Evolutionary conservation across 1,284 basidiomycete species (phyloP).

Genomic region (Paramarasmius palmivorus): DNA sequence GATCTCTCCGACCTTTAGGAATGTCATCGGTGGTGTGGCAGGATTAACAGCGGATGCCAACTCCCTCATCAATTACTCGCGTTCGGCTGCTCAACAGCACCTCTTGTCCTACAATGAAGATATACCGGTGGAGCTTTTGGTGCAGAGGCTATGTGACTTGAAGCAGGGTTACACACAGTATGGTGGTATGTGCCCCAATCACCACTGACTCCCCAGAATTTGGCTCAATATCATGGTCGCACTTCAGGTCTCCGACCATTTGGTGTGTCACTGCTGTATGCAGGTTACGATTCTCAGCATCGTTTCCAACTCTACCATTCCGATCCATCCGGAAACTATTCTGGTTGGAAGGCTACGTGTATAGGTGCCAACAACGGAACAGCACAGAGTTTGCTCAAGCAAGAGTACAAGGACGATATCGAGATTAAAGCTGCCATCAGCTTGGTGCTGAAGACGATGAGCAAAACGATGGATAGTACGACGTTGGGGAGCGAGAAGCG

Average conservation of each 20-base stretch:
- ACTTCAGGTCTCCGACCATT: constrained; percentile 89
- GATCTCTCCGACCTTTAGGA: constrained; percentile 52
- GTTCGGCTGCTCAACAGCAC: constrained; percentile 89
- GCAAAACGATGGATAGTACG: constrained; percentile 99
- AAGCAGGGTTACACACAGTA: constrained; percentile 99
- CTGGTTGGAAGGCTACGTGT: constrained; percentile 98
- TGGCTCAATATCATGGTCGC: not conserved
- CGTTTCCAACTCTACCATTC: constrained; percentile 98
- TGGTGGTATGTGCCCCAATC: constrained; percentile 67
- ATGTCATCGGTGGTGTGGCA: constrained; percentile 93
- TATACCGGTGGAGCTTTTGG: constrained; percentile 95
- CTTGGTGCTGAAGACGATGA: constrained; percentile 92
- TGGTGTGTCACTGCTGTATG: constrained; percentile 95
- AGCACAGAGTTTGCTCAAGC: constrained; percentile 91
- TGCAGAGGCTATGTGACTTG: constrained; percentile 93
- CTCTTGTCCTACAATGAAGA: constrained; percentile 93
- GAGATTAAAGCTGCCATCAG: constrained; percentile 89
- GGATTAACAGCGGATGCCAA: constrained; percentile 98
- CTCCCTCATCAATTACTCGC: constrained; percentile 94
- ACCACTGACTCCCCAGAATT: too few relatives aligned
- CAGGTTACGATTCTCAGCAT: constrained; percentile 95
- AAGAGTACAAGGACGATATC: constrained; percentile 98
- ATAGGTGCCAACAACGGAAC: constrained; percentile 97
- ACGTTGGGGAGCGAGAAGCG: constrained; percentile 94
- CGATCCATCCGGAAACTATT: constrained; percentile 98